These are phyloP conservation scores for Sporothrix curviconia DNA, from an alignment of 2,329 filamentous ascomycete genomes.

Conservation along the genomic window DNA sequence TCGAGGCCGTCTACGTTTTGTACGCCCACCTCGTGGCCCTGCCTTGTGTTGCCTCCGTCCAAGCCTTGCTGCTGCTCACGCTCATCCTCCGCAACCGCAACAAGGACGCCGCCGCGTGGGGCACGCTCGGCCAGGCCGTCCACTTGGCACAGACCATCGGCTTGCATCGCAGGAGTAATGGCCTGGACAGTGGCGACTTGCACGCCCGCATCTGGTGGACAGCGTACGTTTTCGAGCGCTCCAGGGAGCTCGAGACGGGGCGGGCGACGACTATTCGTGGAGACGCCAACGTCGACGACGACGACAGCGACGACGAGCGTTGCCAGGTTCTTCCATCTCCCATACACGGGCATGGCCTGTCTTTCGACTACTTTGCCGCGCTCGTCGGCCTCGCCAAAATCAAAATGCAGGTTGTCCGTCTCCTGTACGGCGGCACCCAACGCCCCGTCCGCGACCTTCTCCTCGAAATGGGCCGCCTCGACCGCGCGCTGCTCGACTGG, in stretches of 20 bases:
- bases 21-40: conserved; percentile 8
- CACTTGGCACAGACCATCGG: conserved; percentile 11
- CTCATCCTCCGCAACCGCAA: conserved; percentile 11
- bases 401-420: conserved; percentile 1
- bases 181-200: too few relatives aligned
- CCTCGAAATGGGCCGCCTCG: conserved; percentile 10
- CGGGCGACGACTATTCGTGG: conserved; percentile 11
- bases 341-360: background rate
- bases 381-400: conserved; percentile 8
- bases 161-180: conserved; percentile 5
- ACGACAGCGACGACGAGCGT: conserved; percentile 13
- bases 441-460: conserved; percentile 6
- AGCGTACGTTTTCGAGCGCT: conserved; percentile 11
- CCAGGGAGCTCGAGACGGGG: conserved; percentile 14
- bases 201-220: conserved; percentile 10
- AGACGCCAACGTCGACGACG: too few relatives aligned
- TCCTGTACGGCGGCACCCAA: conserved; percentile 5
- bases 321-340: background rate
- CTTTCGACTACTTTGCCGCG: conserved; percentile 7
- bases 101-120: conserved; percentile 15
- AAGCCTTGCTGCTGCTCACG: conserved; percentile 11
- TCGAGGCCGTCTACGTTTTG: background rate
- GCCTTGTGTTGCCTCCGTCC: background rate
- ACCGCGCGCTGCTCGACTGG: conserved; percentile 14
- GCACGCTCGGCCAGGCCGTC: conserved; percentile 10